Percentiles rank a stretch among this genome's conserved stretches.
Conservation (phyloP, 192 early-diverging fungal genomes). For the Glomus cerebriforme region DNA sequence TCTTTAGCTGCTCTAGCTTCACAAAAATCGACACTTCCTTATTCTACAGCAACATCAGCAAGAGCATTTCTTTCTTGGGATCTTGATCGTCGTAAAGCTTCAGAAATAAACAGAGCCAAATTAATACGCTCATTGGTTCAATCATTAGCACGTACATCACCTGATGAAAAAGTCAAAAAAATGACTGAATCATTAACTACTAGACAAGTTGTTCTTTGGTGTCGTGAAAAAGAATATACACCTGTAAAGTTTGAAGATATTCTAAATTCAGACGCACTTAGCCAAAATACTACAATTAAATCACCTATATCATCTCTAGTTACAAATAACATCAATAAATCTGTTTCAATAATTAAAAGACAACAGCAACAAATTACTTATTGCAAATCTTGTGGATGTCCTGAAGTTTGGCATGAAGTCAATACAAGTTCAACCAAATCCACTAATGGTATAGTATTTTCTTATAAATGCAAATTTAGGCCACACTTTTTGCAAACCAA, state of each 20-base stretch:
- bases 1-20: background rate
- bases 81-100: conserved; percentile 46
- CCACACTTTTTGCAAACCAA: conserved; percentile 38
- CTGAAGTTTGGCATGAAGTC: conserved; percentile 30
- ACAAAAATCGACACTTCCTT: conserved; percentile 36
- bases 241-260: conserved; percentile 31
- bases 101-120: conserved; percentile 58
- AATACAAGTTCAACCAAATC: background rate
- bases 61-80: conserved; percentile 47
- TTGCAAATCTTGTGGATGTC: conserved; percentile 46
- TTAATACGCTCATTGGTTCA: conserved; percentile 38
- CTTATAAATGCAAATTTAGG: conserved; percentile 33
- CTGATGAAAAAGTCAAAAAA: conserved; percentile 30
- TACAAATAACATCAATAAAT: conserved; percentile 2
- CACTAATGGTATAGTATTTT: background rate
- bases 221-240: conserved; percentile 41
- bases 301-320: background rate
- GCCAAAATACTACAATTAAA: background rate
- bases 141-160: conserved; percentile 22
- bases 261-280: background rate
- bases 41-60: conserved; percentile 40
- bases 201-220: conserved; percentile 52
- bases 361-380: conserved; percentile 7
- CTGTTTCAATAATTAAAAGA: background rate
- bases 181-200: conserved; percentile 38